Base-by-base conservation (phyloP, 129 eudicot genomes). In the Heracleum sosnowskyi region DNA sequence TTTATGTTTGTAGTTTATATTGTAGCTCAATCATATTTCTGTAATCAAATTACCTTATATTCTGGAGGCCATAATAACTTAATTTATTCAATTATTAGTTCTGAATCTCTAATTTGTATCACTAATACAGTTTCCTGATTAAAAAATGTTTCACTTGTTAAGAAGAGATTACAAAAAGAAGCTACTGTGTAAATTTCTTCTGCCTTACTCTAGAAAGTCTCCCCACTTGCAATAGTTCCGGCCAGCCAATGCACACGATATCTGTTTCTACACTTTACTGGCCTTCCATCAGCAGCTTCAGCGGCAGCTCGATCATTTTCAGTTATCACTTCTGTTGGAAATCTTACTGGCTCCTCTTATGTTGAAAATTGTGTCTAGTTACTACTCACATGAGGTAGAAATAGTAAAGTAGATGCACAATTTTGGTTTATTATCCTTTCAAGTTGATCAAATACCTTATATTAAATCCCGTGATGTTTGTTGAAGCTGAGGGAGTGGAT, bases 151-250 rank as follows among this genome's bases (percentile, higher is more conserved):
- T 41, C 45, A 41, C 45, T 41, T 41, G 45, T 41, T 66, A 53
- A 78, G 42, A 51, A 82, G 66, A 63, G 69, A 22, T 53, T 37
- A 73, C 75, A 60, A 69, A 13, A 35, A 76, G 42, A 17, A 73
- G 17, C 44, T 78, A n/a, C 13, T 16, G 20, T 47, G 16, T 74
- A 36, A 2, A 26, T 29, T 64, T 41, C 28, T 42, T 26, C 74
- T 44, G 82, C 44, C 70, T 87, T 81, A 90, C 73, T 90, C 86
- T 17, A 91, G 82, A 60, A 91, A 81, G 80, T 93, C 97, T 76
- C 91, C 97, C 96, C 93, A 91, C 87, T 91, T 93, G 96, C 98
- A 95, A 80, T 95, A 95, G 47, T 91, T 97, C 20, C 98, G 96
- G 24, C 97, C 98, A 45, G 97, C 96, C 75, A 90, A 80, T 78